These are phyloP conservation scores for Mayamaea pseudoterrestris DNA, from an alignment of 108 stramenopile species.

Conservation along the genomic window DNA sequence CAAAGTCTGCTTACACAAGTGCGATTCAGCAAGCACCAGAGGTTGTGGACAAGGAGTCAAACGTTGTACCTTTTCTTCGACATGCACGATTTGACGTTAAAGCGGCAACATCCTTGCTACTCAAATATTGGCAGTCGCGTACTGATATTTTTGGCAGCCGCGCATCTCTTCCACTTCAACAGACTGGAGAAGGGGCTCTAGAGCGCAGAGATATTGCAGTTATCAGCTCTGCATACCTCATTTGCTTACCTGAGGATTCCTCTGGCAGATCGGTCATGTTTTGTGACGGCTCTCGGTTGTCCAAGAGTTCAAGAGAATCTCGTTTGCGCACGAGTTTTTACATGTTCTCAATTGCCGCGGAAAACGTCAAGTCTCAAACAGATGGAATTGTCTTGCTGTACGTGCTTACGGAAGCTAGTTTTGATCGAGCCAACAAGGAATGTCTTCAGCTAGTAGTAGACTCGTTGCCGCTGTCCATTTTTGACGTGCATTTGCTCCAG, in stretches of 20 bases:
- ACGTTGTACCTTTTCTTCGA: slow-evolving; percentile 4
- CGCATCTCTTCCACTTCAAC: not conserved
- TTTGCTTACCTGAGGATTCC: not conserved
- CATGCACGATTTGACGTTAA: not conserved
- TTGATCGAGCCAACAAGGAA: not conserved
- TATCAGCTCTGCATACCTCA: slow-evolving; percentile 2
- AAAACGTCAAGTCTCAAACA: slow-evolving; percentile 1
- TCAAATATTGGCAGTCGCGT: slow-evolving; percentile 13
- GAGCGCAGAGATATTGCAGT: not conserved
- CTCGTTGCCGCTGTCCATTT: not conserved
- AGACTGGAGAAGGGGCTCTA: slow-evolving; percentile 7
- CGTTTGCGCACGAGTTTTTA: slow-evolving; percentile 2
- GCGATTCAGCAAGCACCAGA: slow-evolving; percentile 1
- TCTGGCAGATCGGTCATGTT: not conserved
- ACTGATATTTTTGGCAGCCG: slow-evolving; percentile 9
- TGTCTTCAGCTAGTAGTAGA: not conserved
- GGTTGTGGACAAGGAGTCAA: slow-evolving; percentile 5
- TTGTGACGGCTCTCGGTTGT: not conserved
- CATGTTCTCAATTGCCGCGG: not conserved
- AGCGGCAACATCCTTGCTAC: slow-evolving; percentile 2
- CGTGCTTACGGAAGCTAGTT: not conserved
- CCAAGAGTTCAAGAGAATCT: not conserved
- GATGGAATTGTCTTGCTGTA: not conserved
- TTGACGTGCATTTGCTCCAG: not conserved
- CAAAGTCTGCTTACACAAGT: slow-evolving; percentile 4